Evolutionary conservation across 2,329 filamentous ascomycete genomes (phyloP), one percentile per base, ranked within the genome.

Genomic region (Aspergillus novofumigatus): DNA sequence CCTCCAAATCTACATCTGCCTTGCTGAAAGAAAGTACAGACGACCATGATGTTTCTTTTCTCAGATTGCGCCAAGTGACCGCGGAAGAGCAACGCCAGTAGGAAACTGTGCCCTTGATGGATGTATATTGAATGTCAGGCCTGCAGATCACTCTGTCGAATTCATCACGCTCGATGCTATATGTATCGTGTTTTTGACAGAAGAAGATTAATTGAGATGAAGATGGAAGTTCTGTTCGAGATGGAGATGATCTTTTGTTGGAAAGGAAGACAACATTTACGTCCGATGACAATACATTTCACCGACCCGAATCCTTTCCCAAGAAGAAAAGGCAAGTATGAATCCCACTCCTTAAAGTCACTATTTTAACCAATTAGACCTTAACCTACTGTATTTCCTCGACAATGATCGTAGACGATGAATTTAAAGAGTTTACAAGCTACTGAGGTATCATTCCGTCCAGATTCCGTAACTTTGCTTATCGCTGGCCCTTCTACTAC

Each of bases 1-100:
- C 86, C 78, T 74, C 87, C 87, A 69, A 82, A 85, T 66, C 77
- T 83, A 77, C 88, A 91, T 60, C 78, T 79, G 47, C 86, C 86
- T 69, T 86, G 80, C 69, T 82, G 81, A 67, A 80, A 91, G 71
- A 83, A 90, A 61, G 74, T 81, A 77, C 88, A 91, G 55, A 88
- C 65, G 11, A 68, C 69, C 77, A 79, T 79, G 20, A 53, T 70
- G 55, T 51, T 54, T 53, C 25, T 49, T 60, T 45, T 49, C 54
- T 53, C 59, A 21, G 55, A 56, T 53, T 28, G 58, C 14, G 14
- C 20, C 10, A 7, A 14, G 44, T 7, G 44, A 47, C 10, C 42
- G 42, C 20, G 42, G n/a, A 45, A 14, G 44, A 47, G 44, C 20
- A 47, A 23, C 44, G 23, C 20, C 21, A 25, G 32, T 7, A 38